Base-by-base conservation (phyloP, 2,329 filamentous ascomycete species). In the Fusarium sp. region DNA sequence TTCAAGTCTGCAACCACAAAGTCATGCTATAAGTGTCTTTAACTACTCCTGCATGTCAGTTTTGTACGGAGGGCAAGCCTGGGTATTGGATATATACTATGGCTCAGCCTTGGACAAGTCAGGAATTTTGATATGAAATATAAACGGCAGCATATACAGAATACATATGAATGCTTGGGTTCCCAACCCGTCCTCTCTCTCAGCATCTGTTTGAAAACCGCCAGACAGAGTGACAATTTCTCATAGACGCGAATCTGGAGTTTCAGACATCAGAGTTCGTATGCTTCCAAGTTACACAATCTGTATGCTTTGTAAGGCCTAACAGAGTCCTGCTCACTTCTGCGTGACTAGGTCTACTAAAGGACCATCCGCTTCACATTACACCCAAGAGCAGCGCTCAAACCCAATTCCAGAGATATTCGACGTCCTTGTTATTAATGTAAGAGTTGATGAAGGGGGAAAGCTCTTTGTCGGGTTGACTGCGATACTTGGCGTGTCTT, bases 371-470 rank as follows among this genome's bases (percentile, higher is more conserved):
- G 4, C 29, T 27, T 45, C n/a, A 46, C 23, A 12, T 33, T 25
- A 18, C 12, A 31, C 23, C 23, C 16, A 33, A 14, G 14, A 27
- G 39, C 19, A 16, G 23, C 39, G 23, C 19, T 37, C 29, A 37
- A 29, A 4, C 23, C 41, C 10, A 27, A 8, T 48, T 37, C 14
- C 5, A 35, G 19, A 25, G 23, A 21, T 27, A n/a, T 27, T 37
- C 8, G 29, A 27, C 25, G 3, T 9, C 4, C 7, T 14, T 27
- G 2, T 37, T 19, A 10, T 33, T 11, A 3, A 9, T n/a, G 1
- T 3, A 15, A 35, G 3, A 19, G 1, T 27, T 1, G 15, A n/a
- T 6, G 15, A 14, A 1, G 3, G 9, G 7, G 3, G 10, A 4
- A 33, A 37, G 19, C 12, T 15, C 10, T 35, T 35, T 12, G 4